Conservation (phyloP, 2,329 filamentous ascomycete genomes). For the Nemania bipapillata region DNA sequence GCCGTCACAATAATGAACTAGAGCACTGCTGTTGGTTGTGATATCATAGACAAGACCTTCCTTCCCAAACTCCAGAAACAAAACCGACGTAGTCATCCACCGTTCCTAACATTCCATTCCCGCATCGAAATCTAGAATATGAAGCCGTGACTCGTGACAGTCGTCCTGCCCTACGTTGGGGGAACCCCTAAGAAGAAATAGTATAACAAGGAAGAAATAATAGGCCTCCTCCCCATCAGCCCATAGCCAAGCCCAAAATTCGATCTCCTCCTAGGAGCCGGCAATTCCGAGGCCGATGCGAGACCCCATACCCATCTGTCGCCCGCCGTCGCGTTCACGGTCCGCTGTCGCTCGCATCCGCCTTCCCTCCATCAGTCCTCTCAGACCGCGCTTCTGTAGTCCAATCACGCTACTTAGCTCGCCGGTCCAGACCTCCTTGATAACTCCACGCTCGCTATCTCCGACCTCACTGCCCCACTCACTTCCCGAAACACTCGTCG, state of each 20-base stretch:
- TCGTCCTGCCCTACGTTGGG: constrained; percentile 16
- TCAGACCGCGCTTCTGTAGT: constrained; percentile 88
- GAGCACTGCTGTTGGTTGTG: not conserved
- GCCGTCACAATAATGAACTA: not conserved
- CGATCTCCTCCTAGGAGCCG: constrained; percentile 53
- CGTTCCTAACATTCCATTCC: constrained; percentile 27
- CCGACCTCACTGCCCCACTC: constrained; percentile 57
- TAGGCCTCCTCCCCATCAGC: constrained; percentile 21
- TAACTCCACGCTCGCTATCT: constrained; percentile 55
- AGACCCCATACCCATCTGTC: constrained; percentile 27
- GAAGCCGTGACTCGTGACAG: constrained; percentile 29
- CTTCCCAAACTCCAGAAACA: constrained; percentile 21
- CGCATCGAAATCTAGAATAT: constrained; percentile 31
- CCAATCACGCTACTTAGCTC: constrained; percentile 91
- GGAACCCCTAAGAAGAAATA: constrained; percentile 7
- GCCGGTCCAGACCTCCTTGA: constrained; percentile 79
- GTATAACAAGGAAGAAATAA: constrained; percentile 10
- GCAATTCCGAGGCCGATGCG: constrained; percentile 66
- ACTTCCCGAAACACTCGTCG: constrained; percentile 62
- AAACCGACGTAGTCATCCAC: constrained; percentile 15
- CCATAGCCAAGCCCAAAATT: constrained; percentile 31
- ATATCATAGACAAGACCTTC: constrained; percentile 5
- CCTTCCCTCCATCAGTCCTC: constrained; percentile 93
- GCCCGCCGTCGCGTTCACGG: constrained; percentile 48
- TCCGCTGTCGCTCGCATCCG: constrained; percentile 66